Evolutionary conservation across 2,329 filamentous ascomycete genomes (phyloP).

Genomic region (Akanthomyces muscarius): DNA sequence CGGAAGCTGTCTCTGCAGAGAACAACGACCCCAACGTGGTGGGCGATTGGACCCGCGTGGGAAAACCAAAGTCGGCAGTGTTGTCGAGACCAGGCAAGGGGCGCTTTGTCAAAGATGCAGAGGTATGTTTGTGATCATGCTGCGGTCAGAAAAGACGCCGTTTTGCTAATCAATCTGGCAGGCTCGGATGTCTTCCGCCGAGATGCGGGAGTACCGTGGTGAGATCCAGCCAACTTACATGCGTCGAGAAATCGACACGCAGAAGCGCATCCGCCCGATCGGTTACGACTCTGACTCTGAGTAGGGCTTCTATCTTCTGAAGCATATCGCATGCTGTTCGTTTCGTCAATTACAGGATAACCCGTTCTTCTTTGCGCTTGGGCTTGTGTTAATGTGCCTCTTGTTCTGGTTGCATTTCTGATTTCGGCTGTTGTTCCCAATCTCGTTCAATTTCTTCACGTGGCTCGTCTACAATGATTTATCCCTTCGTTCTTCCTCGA

Average conservation of each 20-base stretch:
- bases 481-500: too few species aligned
- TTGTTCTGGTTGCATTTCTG: too few species aligned
- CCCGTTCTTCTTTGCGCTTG: too few species aligned
- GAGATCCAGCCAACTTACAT: not conserved
- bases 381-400: too few species aligned
- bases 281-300: slow-evolving; percentile 4
- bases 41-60: not conserved
- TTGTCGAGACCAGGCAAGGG: not conserved
- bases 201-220: not conserved
- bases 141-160: too few species aligned
- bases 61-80: not conserved
- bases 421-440: too few species aligned
- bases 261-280: not conserved
- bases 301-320: not conserved
- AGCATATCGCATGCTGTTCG: not conserved
- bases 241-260: not conserved
- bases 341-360: too few species aligned
- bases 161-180: not conserved
- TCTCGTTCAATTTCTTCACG: too few species aligned
- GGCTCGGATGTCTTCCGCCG: not conserved
- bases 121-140: not conserved
- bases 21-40: slow-evolving; percentile 6
- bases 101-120: not conserved
- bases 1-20: not conserved
- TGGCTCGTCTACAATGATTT: too few species aligned